Base-by-base conservation (phyloP, 1,284 basidiomycete genomes). In the Cerrena zonata region DNA sequence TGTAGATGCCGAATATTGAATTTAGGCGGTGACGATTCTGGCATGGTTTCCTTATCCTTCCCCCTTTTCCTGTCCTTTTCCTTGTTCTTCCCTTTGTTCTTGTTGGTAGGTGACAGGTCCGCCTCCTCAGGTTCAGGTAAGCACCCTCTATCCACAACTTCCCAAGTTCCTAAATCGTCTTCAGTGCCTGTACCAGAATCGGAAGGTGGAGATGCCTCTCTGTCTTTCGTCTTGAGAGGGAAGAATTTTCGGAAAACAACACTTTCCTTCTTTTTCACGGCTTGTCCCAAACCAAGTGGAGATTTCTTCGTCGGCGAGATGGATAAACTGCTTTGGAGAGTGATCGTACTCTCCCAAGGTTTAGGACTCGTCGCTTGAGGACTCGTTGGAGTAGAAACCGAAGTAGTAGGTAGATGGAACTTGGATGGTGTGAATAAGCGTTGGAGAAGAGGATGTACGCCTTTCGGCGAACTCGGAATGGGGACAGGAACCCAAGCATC, bases 231-330 rank as follows among this genome's bases (percentile, higher is more conserved):
- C 47, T 69, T 69, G 24, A 61, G 50, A 2, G 57, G 56, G 41
- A 69, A 70, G 2, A 70, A 41, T 34, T 58, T 60, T 24, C 62
- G 59, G 5, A 66, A 54, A 4, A 63, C 62, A n/a, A 65, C 63
- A 51, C 63, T 63, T 50, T 66, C 65, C 46, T 59, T 61, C 3
- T 60, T 55, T 47, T 59, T 63, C 15, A 58, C 15, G 36, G 44
- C 21, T 5, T 39, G 27, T 4, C 26, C 10, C n/a, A 24, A 39
- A 15, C 26, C 30, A 37, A 45, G 57, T 4, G 53, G 36, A n/a
- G 45, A 47, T 15, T 51, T 42, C 53, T 59, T 61, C n/a, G 30
- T 34, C 30, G 54, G 45, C 1, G 56, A 57, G 5, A 60, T 48
- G 2, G 53, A 55, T 13, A 46, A 56, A 5, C 50, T 52, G 7